These are phyloP conservation scores for Blastobotrys elegans DNA, from an alignment of 1,139 yeast genomes.

Conservation along the genomic window DNA sequence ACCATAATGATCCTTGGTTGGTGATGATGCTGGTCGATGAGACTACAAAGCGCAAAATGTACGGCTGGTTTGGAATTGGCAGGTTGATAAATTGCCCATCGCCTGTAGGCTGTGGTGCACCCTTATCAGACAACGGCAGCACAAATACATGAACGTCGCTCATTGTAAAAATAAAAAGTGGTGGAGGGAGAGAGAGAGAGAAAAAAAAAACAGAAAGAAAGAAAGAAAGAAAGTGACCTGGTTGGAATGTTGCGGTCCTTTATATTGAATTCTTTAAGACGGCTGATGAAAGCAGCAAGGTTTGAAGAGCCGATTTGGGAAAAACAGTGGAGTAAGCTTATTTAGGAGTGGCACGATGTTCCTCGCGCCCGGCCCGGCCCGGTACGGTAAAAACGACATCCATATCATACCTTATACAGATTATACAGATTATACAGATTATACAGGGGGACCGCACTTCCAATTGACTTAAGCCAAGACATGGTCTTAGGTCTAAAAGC, in stretches of 20 bases:
- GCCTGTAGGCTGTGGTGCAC: constrained; percentile 35
- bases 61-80: constrained; percentile 49
- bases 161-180: too few species aligned
- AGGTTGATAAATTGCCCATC: constrained; percentile 50
- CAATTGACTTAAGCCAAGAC: too few species aligned
- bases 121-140: constrained; percentile 29
- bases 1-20: constrained; percentile 64
- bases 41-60: constrained; percentile 54
- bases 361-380: too few species aligned
- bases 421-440: too few species aligned
- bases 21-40: constrained; percentile 72
- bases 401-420: too few species aligned
- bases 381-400: too few species aligned
- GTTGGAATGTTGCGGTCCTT: too few species aligned
- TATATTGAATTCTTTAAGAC: too few species aligned
- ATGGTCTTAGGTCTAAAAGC: too few species aligned
- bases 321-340: background rate
- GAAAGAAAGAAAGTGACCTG: too few species aligned
- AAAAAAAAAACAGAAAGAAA: too few species aligned
- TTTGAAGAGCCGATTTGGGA: background rate
- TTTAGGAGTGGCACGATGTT: background rate
- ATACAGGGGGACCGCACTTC: too few species aligned
- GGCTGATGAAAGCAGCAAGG: background rate
- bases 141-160: constrained; percentile 9
- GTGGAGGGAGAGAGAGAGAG: background rate